Evolutionary conservation across 345 rosid genomes (phyloP), one percentile per base, ranked within the genome.

Genomic region (Brassica carinata): DNA sequence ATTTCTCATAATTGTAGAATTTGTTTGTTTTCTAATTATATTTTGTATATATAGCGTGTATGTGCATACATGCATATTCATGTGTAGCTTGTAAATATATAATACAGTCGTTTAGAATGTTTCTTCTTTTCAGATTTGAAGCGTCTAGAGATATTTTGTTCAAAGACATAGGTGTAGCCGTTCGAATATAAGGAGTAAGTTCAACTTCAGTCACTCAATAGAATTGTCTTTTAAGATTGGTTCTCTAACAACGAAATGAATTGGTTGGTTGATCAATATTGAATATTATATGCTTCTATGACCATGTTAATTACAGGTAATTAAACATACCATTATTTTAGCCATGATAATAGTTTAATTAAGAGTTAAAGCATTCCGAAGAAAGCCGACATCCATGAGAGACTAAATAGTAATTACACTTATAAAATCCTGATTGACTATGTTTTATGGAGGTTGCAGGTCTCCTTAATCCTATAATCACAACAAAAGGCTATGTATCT

Each of bases 401-500:
- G 19, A 55, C 58, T 48, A 67, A 76, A 57, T 76, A 43, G 57
- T 57, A 45, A 27, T 38, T 76, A 34, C 13, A 67, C 23, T 14
- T 40, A 59, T 48, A 62, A 18, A 62, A 18, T 68, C 69, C 13
- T 8, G 61, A 77, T 62, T 69, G 33, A 62, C 17, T 62, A 5
- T 69, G 69, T 10, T 29, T 27, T 62, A 45, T 30, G 33, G 27
- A 70, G 15, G 17, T 77, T 27, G 30, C 75, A 63, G 51, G 17
- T 70, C 34, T 51, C 13, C 27, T 31, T 45, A 18, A 62, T 43
- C 27, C 31, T 29, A 58, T 58, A 9, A 43, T 59, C 64, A 70
- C 75, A 23, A 30, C 64, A 45, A 5, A 36, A 53, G 15, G 29
- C 74, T 69, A 69, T 64, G 81, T 77, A 65, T 77, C 71, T 65